Evolutionary conservation across 805 yeast genomes (phyloP), one percentile per base, ranked within the genome.

Genomic region (Cyberlindnera mycetangii): DNA sequence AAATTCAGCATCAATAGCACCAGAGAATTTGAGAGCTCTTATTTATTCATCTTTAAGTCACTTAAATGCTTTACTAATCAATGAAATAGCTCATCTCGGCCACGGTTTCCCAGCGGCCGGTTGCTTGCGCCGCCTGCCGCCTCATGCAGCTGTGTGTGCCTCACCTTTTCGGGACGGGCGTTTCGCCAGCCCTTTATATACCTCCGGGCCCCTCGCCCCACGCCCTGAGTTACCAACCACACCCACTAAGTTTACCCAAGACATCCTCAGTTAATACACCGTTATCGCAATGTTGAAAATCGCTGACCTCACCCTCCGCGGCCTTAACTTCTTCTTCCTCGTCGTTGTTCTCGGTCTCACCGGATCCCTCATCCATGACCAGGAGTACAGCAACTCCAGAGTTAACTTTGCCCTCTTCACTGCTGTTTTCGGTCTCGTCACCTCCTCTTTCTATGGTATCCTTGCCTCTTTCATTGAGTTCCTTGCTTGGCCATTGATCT

Each of bases 321-420:
- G 67, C 35, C 56, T 82, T 42, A 85, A 88, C 75, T 84, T 90
- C 60, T 71, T 79, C 58, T 82, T 88, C 69, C 76, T 89, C 52
- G 81, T 81, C 48, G 79, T 90, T 60, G 78, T 82, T 44, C 79
- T 93, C 51, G 99, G 97, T 66, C 75, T 92, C 60, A 79, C 93
- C 53, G 96, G 89, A 55, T 84, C 93, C n/a, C 78, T 92, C 59
- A 83, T 88, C 47, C 86, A 87, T 49, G 76, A 85, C 50, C 81
- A 78, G 60, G 72, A 78, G 63, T 31, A 52, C 33, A 53, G 62
- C 44, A 69, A 67, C 56, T 82, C 96, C 39, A 93, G 93, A 69
- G 95, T 93, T 53, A 89, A 89, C 74, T 89, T 85, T 67, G 84
- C 76, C 52, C 79, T 93, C 47, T 93, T 93, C 65, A 81, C 96